Conservation (phyloP, 805 yeast genomes). For the Candida qinlingensis region DNA sequence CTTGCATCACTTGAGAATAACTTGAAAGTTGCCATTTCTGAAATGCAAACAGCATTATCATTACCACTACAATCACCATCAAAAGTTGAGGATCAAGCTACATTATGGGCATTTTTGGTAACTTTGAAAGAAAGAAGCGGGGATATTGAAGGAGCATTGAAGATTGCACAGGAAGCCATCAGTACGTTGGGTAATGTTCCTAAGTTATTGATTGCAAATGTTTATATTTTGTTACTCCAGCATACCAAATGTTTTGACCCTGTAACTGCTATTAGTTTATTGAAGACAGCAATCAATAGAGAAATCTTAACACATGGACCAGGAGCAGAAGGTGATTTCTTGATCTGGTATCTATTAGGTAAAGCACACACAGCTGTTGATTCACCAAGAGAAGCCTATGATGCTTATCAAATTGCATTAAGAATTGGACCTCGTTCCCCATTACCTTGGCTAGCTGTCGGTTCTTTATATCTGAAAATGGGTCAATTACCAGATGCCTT, state of each 20-base stretch:
- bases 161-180: constrained; percentile 45
- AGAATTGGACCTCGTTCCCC: constrained; percentile 48
- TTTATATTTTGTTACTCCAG: constrained; percentile 41
- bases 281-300: constrained; percentile 29
- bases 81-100: constrained; percentile 40
- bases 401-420: constrained; percentile 48
- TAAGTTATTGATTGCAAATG: constrained; percentile 41
- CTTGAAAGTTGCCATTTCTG: constrained; percentile 43
- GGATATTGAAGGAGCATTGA: constrained; percentile 43
- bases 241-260: constrained; percentile 29
- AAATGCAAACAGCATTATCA: constrained; percentile 44
- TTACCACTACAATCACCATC: constrained; percentile 44
- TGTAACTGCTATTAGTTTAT: constrained; percentile 30
- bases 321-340: constrained; percentile 36
- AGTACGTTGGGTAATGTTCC: constrained; percentile 39
- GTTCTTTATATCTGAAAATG: constrained; percentile 50
- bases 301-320: constrained; percentile 11
- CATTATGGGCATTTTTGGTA: constrained; percentile 49
- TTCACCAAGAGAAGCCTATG: constrained; percentile 47
- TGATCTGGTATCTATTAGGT: constrained; percentile 53
- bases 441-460: constrained; percentile 65
- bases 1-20: constrained; percentile 48
- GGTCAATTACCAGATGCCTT: constrained; percentile 61
- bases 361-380: constrained; percentile 43
- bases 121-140: constrained; percentile 41